phyloP scores from a whole-genome alignment of 2,329 filamentous ascomycete species.

The Bipolaris gigantea region DNA sequence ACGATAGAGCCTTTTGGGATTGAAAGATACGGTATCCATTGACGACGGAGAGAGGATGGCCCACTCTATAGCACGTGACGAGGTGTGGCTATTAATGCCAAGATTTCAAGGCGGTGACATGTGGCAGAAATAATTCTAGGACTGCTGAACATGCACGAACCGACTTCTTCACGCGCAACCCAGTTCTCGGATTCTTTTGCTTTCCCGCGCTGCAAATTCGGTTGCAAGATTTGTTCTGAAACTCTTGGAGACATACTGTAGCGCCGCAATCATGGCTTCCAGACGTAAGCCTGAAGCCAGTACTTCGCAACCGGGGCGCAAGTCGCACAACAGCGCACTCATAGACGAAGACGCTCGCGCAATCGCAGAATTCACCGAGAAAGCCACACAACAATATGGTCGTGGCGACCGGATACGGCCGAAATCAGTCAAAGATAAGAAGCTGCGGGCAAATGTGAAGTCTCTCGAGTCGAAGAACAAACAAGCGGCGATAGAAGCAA shows the following conservation, averaged over 20 bases:
- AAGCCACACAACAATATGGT: conserved; percentile 76
- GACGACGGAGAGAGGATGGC: too few species aligned
- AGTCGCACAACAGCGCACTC: conserved; percentile 25
- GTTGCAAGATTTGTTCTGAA: neutral
- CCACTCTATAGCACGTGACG: too few species aligned
- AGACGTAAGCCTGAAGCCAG: conserved; percentile 22
- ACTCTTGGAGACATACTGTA: neutral
- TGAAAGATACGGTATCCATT: neutral
- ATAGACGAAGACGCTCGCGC: conserved; percentile 36
- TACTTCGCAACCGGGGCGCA: conserved; percentile 23
- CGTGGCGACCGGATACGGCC: conserved; percentile 75
- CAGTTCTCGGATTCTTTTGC: neutral
- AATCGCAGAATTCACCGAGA: conserved; percentile 37
- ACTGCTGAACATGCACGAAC: conserved; percentile 3
- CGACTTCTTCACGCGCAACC: neutral
- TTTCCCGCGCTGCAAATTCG: neutral
- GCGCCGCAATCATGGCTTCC: conserved; percentile 25
- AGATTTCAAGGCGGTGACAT: conserved; percentile 13
- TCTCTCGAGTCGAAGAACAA: conserved; percentile 80
- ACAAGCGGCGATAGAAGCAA: conserved; percentile 77
- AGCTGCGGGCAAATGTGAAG: conserved; percentile 78
- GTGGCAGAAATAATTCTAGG: conserved; percentile 20
- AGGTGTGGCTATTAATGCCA: neutral
- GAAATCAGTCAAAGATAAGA: conserved; percentile 81
- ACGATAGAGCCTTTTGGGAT: too few species aligned